Percentiles rank a stretch among this genome's conserved stretches.
Evolutionary conservation across 2,329 filamentous ascomycete genomes (phyloP).

Genomic region (Ophiocordyceps camponoti-leonardi): DNA sequence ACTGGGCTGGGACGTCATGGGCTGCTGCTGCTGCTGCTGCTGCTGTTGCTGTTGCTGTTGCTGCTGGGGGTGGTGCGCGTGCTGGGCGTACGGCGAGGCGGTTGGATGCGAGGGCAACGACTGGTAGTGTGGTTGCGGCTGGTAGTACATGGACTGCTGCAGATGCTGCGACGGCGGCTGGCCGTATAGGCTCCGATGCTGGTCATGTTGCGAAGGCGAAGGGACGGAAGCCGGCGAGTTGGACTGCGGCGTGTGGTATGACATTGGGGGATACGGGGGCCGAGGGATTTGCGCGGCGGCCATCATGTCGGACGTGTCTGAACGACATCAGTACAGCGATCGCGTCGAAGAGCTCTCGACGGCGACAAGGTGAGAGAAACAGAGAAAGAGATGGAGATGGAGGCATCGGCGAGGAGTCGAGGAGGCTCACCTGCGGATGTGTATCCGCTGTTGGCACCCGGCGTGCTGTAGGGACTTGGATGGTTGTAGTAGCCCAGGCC

Average conservation of each 20-base stretch:
- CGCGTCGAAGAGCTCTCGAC: conserved; percentile 4
- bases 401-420: not conserved
- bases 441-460: conserved; percentile 68
- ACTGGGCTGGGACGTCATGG: conserved; percentile 46
- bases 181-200: conserved; percentile 73
- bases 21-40: conserved; percentile 15
- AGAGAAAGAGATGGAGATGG: too few species aligned
- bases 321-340: conserved; percentile 5
- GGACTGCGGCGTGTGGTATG: conserved; percentile 85
- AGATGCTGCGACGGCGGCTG: conserved; percentile 64
- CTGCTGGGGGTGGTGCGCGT: conserved; percentile 18
- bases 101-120: conserved; percentile 47
- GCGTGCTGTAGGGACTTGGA: conserved; percentile 67
- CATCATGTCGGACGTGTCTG: conserved; percentile 49
- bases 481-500: conserved; percentile 57
- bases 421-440: conserved; percentile 58
- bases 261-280: conserved; percentile 71
- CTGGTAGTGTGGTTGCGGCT: conserved; percentile 41
- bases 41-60: too few species aligned
- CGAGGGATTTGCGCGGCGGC: conserved; percentile 53
- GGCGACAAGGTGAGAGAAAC: not conserved
- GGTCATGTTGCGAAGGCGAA: conserved; percentile 76
- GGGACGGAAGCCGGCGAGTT: conserved; percentile 89
- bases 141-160: conserved; percentile 66
- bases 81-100: conserved; percentile 44